Conservation (phyloP, 345 rosid species). For the Salix caprea region DNA sequence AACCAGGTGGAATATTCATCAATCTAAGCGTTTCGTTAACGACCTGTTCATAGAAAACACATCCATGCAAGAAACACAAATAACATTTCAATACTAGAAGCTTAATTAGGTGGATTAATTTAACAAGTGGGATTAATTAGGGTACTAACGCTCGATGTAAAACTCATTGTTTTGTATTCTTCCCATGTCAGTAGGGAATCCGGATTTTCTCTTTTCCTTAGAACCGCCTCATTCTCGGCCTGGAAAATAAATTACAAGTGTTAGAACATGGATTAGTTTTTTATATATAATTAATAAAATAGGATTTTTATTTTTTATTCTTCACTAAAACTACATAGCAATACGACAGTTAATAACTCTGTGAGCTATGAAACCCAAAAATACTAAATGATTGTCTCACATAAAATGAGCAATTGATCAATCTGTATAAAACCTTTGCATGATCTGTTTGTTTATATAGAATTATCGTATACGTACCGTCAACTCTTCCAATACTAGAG, state of each 20-base stretch:
- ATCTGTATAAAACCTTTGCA: neutral
- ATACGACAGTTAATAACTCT: neutral
- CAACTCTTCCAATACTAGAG: slow-evolving; percentile 31
- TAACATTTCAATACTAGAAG: neutral
- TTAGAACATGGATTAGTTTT: neutral
- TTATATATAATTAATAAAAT: neutral
- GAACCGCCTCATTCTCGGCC: neutral
- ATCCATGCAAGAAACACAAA: neutral
- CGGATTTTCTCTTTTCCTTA: neutral
- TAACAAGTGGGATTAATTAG: neutral
- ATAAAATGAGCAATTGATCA: neutral
- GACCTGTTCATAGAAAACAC: neutral
- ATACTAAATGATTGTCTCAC: neutral
- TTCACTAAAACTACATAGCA: neutral
- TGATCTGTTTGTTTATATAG: neutral
- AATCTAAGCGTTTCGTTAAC: neutral
- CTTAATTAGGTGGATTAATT: neutral
- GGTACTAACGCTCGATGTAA: neutral
- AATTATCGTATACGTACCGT: slow-evolving; percentile 7
- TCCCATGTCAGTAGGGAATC: neutral
- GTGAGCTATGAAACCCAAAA: neutral
- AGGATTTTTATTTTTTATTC: too few relatives aligned
- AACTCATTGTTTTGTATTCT: neutral
- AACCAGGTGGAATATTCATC: slow-evolving; percentile 1
- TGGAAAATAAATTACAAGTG: neutral